phyloP scores from a whole-genome alignment of 164 flowering plant species.

The Berberis thunbergii region DNA sequence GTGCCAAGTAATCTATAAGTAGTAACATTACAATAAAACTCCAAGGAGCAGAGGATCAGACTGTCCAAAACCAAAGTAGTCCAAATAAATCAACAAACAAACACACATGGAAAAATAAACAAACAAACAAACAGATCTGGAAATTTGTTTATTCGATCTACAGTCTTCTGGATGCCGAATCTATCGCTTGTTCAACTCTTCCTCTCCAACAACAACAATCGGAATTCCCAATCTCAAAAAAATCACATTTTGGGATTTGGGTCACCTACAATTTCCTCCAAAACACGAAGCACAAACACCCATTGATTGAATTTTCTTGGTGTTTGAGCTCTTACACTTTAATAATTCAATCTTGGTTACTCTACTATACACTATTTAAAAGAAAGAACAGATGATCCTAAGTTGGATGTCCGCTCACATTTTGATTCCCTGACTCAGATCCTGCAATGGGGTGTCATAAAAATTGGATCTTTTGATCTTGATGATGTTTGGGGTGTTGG shows the following conservation, averaged over 20 bases:
- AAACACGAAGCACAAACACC: no score
- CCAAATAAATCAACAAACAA: neutral
- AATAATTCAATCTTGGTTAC: neutral
- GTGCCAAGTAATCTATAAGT: neutral
- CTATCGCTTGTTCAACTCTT: neutral
- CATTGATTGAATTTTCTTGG: no score
- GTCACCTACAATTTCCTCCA: neutral
- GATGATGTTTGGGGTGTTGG: neutral
- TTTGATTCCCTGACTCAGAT: neutral
- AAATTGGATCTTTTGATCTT: neutral
- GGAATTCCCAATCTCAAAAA: neutral
- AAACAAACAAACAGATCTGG: slow-evolving; percentile 2
- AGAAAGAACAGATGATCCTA: neutral
- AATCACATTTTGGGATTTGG: neutral
- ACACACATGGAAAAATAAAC: neutral
- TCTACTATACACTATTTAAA: no score
- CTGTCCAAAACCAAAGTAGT: neutral
- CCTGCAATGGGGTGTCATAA: neutral
- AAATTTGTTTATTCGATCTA: neutral
- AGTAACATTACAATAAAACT: neutral
- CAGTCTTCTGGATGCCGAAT: neutral
- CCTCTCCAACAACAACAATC: neutral
- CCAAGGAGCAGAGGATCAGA: neutral
- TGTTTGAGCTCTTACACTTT: neutral
- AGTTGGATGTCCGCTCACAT: neutral